A percentile compares a stretch with the other conserved stretches of the same genome.
Evolutionary conservation across 305 asterid genomes (phyloP).

Genomic region (Fraxinus xanthoxyloides): DNA sequence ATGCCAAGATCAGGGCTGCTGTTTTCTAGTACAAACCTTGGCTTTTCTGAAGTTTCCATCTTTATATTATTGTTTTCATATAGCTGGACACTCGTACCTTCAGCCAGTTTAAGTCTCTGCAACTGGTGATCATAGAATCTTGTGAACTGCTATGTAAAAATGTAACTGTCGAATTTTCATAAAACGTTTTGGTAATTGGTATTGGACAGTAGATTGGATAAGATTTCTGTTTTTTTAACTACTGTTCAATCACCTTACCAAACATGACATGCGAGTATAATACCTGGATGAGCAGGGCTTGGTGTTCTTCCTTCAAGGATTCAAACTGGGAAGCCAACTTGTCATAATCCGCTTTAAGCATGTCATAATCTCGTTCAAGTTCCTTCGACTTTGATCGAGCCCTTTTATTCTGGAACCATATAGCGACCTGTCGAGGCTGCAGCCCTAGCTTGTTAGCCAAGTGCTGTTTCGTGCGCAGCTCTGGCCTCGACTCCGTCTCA

Average conservation of each 20-base stretch:
- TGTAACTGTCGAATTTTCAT: neutral
- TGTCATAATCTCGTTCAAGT: conserved; percentile 46
- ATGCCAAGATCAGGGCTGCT: conserved; percentile 26
- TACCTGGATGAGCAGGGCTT: conserved; percentile 61
- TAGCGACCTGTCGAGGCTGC: conserved; percentile 80
- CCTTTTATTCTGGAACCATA: conserved; percentile 91
- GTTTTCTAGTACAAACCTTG: conserved; percentile 24
- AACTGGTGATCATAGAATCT: conserved; percentile 40
- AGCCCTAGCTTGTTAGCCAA: conserved; percentile 69
- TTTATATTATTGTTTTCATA: conserved; percentile 26
- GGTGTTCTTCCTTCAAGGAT: conserved; percentile 56
- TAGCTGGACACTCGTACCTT: conserved; percentile 20
- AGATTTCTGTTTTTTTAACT: neutral
- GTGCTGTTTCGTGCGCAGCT: conserved; percentile 63
- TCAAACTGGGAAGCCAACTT: conserved; percentile 47
- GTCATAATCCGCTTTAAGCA: conserved; percentile 54
- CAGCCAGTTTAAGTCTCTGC: conserved; percentile 48
- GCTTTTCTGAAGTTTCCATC: conserved; percentile 29
- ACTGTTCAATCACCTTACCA: neutral
- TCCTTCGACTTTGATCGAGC: conserved; percentile 80
- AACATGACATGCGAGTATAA: neutral
- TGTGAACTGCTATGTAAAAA: neutral
- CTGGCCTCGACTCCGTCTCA: conserved; percentile 62
- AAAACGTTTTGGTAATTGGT: neutral
- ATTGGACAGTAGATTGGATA: neutral